Percentiles rank a stretch among this genome's conserved stretches.
These are phyloP conservation scores for Triticum aestivum DNA, from an alignment of 176 grass and related monocot genomes.

Conservation along the genomic window IWGSC_CS_RefSeq_v2.1 NC_057800.1:333521241-333521740, in stretches of 20 bases:
- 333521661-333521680: conserved; percentile 95
- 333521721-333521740: conserved; percentile 94
- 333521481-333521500: conserved; percentile 85
- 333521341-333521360: conserved; percentile 83
- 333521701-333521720: conserved; percentile 95
- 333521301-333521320: conserved; percentile 97
- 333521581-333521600: conserved; percentile 93
- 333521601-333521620: conserved; percentile 79
- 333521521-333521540: conserved; percentile 94
- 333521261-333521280: conserved; percentile 85
- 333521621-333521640: conserved; percentile 61
- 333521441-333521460: conserved; percentile 88
- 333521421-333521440: conserved; percentile 96
- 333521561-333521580: conserved; percentile 70
- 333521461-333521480: conserved; percentile 91
- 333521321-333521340: conserved; percentile 86
- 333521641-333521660: conserved; percentile 63
- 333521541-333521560: conserved; percentile 96
- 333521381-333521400: conserved; percentile 99
- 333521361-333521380: conserved; percentile 93
- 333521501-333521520: conserved; percentile 94
- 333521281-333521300: conserved; percentile 85
- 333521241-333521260: conserved; percentile 85
- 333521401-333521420: conserved; percentile 99
- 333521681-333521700: conserved; percentile 87